Conservation (phyloP, 2,329 filamentous ascomycete species). For the Blastomyces gilchristii region DNA sequence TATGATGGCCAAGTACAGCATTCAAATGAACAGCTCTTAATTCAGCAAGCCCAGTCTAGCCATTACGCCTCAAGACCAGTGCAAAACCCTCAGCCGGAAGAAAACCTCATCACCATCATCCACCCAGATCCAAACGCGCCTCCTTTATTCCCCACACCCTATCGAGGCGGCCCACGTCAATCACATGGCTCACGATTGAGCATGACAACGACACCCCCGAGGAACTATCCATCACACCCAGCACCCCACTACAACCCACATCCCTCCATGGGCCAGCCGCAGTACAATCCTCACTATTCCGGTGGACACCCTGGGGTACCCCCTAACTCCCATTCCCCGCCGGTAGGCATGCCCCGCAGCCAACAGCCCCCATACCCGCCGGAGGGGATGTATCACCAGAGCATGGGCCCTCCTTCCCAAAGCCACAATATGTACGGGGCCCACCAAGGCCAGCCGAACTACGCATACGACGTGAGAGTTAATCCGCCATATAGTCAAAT, state of each 20-base stretch:
- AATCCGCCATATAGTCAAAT: background rate
- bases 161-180: conserved; percentile 14
- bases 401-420: conserved; percentile 2
- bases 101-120: conserved; percentile 13
- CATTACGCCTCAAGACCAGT: background rate
- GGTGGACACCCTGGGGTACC: background rate
- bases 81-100: conserved; percentile 1
- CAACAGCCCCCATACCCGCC: conserved; percentile 1
- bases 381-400: conserved; percentile 6
- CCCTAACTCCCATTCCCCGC: conserved; percentile 1
- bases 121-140: conserved; percentile 13
- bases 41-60: background rate
- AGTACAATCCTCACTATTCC: background rate
- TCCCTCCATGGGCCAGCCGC: background rate
- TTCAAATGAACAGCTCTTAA: background rate
- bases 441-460: background rate
- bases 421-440: background rate
- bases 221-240: conserved; percentile 9
- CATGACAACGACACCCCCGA: conserved; percentile 1
- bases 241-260: conserved; percentile 1
- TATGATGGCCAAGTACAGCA: background rate
- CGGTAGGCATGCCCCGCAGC: background rate
- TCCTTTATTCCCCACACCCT: conserved; percentile 13
- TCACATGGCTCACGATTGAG: conserved; percentile 1
- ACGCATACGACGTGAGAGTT: background rate